phyloP scores from a whole-genome alignment of 2,329 filamentous ascomycete genomes.

The Fusarium dimerum region DNA sequence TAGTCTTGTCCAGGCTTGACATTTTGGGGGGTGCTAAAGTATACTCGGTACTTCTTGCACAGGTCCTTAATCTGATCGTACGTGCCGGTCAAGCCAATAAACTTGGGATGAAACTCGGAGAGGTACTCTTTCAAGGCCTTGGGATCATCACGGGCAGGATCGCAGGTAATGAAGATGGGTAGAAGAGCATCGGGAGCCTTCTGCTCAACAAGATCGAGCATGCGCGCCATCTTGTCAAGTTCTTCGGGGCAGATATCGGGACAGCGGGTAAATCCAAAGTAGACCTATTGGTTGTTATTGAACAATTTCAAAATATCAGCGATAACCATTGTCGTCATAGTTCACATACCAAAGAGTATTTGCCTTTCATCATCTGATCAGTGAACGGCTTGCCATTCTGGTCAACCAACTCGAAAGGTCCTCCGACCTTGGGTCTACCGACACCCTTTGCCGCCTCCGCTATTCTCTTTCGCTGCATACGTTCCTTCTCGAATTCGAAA shows the following conservation, averaged over 20 bases:
- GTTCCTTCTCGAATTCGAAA: conserved; percentile 89
- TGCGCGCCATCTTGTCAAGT: conserved; percentile 97
- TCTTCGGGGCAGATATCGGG: conserved; percentile 99
- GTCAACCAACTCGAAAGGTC: conserved; percentile 79
- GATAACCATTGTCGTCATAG: neutral
- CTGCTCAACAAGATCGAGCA: conserved; percentile 74
- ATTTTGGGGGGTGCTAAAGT: conserved; percentile 88
- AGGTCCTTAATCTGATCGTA: conserved; percentile 93
- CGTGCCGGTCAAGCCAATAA: conserved; percentile 87
- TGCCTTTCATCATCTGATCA: conserved; percentile 80
- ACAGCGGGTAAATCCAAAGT: conserved; percentile 98
- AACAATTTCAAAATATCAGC: neutral
- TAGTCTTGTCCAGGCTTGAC: conserved; percentile 96
- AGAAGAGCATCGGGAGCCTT: conserved; percentile 56
- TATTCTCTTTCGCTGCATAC: conserved; percentile 85
- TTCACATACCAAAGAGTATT: conserved; percentile 70
- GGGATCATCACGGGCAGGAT: conserved; percentile 88
- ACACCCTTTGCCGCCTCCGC: conserved; percentile 93
- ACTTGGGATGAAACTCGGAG: conserved; percentile 82
- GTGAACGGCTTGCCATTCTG: conserved; percentile 78
- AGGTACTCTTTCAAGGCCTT: conserved; percentile 84
- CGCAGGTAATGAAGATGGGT: conserved; percentile 93
- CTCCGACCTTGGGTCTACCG: conserved; percentile 90
- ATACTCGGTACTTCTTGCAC: conserved; percentile 95
- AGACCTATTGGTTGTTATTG: conserved; percentile 62